Percentiles rank a stretch among this genome's conserved stretches.
Evolutionary conservation across 2,329 filamentous ascomycete species (phyloP).

Genomic region (Setomelanomma holmii): DNA sequence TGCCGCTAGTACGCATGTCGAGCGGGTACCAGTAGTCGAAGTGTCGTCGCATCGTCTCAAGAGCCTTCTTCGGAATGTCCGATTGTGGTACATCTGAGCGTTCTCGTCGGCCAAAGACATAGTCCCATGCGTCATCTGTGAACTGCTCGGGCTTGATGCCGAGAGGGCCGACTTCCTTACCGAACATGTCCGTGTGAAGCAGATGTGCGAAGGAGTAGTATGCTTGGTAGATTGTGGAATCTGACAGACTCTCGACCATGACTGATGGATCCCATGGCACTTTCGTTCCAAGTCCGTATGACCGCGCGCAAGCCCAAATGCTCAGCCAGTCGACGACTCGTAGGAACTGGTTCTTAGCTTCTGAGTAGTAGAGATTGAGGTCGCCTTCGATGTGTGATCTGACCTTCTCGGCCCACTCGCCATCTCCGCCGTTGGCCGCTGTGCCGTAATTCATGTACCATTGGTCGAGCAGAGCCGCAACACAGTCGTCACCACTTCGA

Average conservation of each 20-base stretch:
- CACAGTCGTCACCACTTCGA: constrained; percentile 89
- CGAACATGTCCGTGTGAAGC: constrained; percentile 86
- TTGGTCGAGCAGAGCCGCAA: constrained; percentile 91
- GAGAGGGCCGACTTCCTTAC: constrained; percentile 57
- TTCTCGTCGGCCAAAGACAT: constrained; percentile 82
- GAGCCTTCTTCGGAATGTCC: constrained; percentile 74
- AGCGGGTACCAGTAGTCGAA: constrained; percentile 98
- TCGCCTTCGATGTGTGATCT: constrained; percentile 58
- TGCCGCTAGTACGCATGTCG: constrained; percentile 86
- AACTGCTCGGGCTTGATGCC: constrained; percentile 80
- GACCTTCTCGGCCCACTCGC: constrained; percentile 77
- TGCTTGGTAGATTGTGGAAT: constrained; percentile 90
- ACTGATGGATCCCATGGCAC: constrained; percentile 92
- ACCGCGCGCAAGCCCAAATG: constrained; percentile 86
- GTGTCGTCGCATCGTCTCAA: constrained; percentile 84
- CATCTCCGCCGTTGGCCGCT: constrained; percentile 68
- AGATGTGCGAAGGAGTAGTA: constrained; percentile 68
- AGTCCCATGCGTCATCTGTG: constrained; percentile 96
- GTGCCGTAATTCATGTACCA: constrained; percentile 96
- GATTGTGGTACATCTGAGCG: constrained; percentile 72
- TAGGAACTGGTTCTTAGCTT: constrained; percentile 69
- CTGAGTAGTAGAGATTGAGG: constrained; percentile 78
- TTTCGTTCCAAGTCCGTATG: constrained; percentile 90
- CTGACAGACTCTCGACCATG: constrained; percentile 89
- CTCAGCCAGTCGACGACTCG: constrained; percentile 88